A percentile compares a stretch with the other conserved stretches of the same genome.
Conservation (phyloP, 2,329 filamentous ascomycete species). For the Arachnomyces sp. region DNA sequence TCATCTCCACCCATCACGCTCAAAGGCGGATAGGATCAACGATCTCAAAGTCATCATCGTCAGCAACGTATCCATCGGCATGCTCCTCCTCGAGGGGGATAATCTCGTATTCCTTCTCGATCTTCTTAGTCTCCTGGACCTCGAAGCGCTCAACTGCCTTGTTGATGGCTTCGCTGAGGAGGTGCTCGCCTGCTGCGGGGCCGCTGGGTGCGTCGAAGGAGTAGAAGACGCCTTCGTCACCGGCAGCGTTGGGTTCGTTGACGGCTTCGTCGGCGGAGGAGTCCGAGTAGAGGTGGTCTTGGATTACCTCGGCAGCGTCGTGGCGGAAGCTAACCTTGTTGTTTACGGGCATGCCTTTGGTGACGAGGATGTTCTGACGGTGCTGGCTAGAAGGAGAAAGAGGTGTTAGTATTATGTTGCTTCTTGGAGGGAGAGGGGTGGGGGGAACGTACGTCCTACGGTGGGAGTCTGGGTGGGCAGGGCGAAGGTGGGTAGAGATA, state of each 20-base stretch:
- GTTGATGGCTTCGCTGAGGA: slow-evolving; percentile 48
- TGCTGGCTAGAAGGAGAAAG: neutral
- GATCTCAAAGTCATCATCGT: slow-evolving; percentile 36
- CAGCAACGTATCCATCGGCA: slow-evolving; percentile 22
- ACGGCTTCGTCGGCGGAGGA: slow-evolving; percentile 24
- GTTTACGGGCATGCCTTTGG: slow-evolving; percentile 14
- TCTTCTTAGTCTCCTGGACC: slow-evolving; percentile 51
- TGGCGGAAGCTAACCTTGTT: slow-evolving; percentile 21
- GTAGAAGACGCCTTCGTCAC: slow-evolving; percentile 44
- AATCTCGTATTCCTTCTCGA: slow-evolving; percentile 55
- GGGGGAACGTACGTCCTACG: slow-evolving; percentile 15
- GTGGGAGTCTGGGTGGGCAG: slow-evolving; percentile 11
- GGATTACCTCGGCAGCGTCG: slow-evolving; percentile 27
- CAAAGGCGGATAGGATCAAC: slow-evolving; percentile 26
- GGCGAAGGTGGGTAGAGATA: slow-evolving; percentile 7
- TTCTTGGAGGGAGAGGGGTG: slow-evolving; percentile 7
- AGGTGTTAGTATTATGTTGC: slow-evolving; percentile 3
- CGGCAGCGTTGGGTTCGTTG: slow-evolving; percentile 37
- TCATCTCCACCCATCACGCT: neutral
- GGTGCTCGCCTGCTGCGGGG: slow-evolving; percentile 47
- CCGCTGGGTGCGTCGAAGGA: slow-evolving; percentile 45
- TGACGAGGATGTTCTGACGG: slow-evolving; percentile 10
- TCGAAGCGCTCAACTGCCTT: slow-evolving; percentile 54
- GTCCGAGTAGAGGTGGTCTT: slow-evolving; percentile 19
- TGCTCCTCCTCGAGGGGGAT: slow-evolving; percentile 34